Evolutionary conservation across 2,329 filamentous ascomycete genomes (phyloP).

Genomic region (Allantophomopsis cytisporea): DNA sequence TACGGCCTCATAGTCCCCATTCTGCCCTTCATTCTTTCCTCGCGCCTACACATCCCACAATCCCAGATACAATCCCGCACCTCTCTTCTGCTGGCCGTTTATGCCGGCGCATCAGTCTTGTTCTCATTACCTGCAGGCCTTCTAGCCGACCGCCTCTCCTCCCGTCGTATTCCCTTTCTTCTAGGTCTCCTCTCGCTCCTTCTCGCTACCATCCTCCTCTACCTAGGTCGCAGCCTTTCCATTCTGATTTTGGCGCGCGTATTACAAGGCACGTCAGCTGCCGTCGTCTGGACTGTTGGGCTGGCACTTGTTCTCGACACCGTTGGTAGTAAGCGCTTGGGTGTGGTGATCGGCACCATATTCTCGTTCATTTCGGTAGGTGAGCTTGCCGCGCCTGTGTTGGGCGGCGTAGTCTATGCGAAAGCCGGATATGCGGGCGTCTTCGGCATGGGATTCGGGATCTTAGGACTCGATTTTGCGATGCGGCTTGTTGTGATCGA

Average conservation of each 20-base stretch:
- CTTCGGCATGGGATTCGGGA: constrained; percentile 37
- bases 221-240: constrained; percentile 44
- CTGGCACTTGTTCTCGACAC: constrained; percentile 60
- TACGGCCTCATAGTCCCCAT: constrained; percentile 45
- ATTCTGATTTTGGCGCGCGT: constrained; percentile 49
- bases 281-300: constrained; percentile 63
- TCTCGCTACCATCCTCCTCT: constrained; percentile 51
- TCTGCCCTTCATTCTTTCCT: constrained; percentile 39
- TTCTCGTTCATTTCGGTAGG: constrained; percentile 46
- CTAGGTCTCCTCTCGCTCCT: constrained; percentile 40
- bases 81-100: constrained; percentile 37
- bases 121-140: constrained; percentile 36
- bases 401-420: constrained; percentile 46
- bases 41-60: constrained; percentile 31
- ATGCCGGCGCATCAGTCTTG: constrained; percentile 36
- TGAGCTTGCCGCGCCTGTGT: constrained; percentile 38
- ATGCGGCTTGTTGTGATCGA: constrained; percentile 49
- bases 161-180: constrained; percentile 43
- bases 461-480: constrained; percentile 42
- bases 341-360: constrained; percentile 47
- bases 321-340: constrained; percentile 44
- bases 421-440: constrained; percentile 43
- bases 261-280: constrained; percentile 55
- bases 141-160: constrained; percentile 35
- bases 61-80: constrained; percentile 35